Evolutionary conservation across 169 alveolate species (phyloP), one percentile per base, ranked within the genome.

Genomic region (Eimeria praecox): DNA sequence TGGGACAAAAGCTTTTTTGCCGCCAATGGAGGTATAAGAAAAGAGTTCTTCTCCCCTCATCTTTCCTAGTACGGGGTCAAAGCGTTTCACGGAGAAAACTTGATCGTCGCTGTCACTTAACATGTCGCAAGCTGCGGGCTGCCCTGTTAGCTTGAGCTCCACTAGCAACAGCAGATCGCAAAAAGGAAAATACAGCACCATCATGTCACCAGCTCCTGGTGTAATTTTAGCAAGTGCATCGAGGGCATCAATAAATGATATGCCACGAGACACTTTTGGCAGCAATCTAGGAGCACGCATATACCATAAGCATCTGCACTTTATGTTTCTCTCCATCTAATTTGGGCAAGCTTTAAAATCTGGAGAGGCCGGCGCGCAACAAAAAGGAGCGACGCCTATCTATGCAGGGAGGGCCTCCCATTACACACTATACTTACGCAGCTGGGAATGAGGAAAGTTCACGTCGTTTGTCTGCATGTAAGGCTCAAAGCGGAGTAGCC

Each of bases 61-160:
- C 62, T 30, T 62, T 27, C 94, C 83, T 0, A 3, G 27, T 38
- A 24, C 94, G 20, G 94, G 33, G 56, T 87, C 83, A 42, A 49
- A 87, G 20, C 18, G 83, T 54, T 38, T 62, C 16, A 87, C 94
- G 52, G 94, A 62, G 30, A 87, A 87, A 64, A 87, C 18, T 12
- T 20, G 40, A 24, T 87, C 83, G 38, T 59, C 30, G 44, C 10
- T 42, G 5, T 64, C 83, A 14, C 24, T n/a, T 20, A 87, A 42
- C 30, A 62, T 3, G 46, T 62, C 82, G 66, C 94, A 87, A 38
- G 66, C 64, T 22, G 94, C 94, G 27, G 94, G 78, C 52, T 64
- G 83, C 49, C 94, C 94, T 12, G 94, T 62, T 33, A 87, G 83
- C 94, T 35, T 87, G n/a, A 12, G 62, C 52, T 54, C 71, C 66